phyloP scores from a whole-genome alignment of 768 basidiomycete genomes.

The Suillus brevipes region DNA sequence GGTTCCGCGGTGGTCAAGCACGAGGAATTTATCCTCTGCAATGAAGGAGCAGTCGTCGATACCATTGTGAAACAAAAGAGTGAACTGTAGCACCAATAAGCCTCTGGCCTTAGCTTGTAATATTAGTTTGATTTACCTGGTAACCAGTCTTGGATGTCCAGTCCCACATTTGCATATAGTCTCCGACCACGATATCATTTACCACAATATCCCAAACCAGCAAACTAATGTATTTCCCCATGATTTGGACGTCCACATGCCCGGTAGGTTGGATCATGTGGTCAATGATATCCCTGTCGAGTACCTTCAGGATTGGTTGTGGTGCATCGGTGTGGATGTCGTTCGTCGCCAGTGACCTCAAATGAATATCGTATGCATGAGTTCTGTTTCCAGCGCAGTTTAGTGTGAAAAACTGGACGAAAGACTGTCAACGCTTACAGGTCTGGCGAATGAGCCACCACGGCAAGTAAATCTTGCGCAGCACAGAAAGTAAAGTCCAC shows the following conservation, averaged over 20 bases:
- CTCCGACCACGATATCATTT: slow-evolving; percentile 25
- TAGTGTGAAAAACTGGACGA: slow-evolving; percentile 4
- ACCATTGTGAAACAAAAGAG: slow-evolving; percentile 41
- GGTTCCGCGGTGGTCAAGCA: slow-evolving; percentile 47
- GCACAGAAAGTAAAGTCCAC: slow-evolving; percentile 62
- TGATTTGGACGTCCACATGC: slow-evolving; percentile 46
- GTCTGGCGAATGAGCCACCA: slow-evolving; percentile 42
- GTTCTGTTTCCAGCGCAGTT: slow-evolving; percentile 33
- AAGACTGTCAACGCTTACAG: slow-evolving; percentile 36
- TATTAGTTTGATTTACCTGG: background rate
- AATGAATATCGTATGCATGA: slow-evolving; percentile 45
- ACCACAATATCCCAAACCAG: slow-evolving; percentile 30
- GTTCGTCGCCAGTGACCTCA: slow-evolving; percentile 51
- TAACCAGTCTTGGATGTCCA: slow-evolving; percentile 38
- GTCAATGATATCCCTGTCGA: background rate
- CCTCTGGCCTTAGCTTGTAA: background rate
- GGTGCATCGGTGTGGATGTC: slow-evolving; percentile 49
- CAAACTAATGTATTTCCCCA: slow-evolving; percentile 48
- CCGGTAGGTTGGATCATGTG: background rate
- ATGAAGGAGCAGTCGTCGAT: slow-evolving; percentile 59
- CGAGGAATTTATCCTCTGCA: slow-evolving; percentile 44
- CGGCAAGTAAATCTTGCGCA: slow-evolving; percentile 51
- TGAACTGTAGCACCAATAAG: slow-evolving; percentile 32
- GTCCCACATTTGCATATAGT: slow-evolving; percentile 52
- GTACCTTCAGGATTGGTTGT: slow-evolving; percentile 31